Base-by-base conservation (phyloP, 257 asterid species). In the Solanum pennellii region DNA sequence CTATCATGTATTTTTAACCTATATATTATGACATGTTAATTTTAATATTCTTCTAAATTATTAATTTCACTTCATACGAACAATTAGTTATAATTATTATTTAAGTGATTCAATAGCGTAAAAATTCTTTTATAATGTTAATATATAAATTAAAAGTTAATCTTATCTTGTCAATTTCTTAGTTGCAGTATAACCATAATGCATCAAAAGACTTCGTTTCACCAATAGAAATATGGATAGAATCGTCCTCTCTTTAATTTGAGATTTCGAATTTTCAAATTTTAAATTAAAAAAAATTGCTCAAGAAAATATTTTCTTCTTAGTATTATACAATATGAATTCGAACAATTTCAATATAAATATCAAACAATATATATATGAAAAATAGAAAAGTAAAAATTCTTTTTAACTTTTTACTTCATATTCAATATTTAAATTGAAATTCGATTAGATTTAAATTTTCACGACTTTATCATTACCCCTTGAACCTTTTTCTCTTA, bases 341-440 rank as follows among this genome's bases (percentile, higher is more conserved):
- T 16, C 15, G 0, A 15, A 29, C 18, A 29, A 1, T 3, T 5
- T 0, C 3, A 72, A 72, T 35, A 20, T 0, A 21, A 72, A 72
- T 71, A 69, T 33, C 3, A 4, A 69, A 11, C 1, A 3, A 0
- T 0, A 16, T 0, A 13, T 14, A 31, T 0, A 13, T 14, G 2
- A 60, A 4, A 10, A 60, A 60, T 0, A 13, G 4, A 6, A 29
- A 69, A 13, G 2, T 31, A 66, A 6, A 5, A 12, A 0, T 6
- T 20, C 7, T 33, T 20, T 72, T 59, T 0, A 47, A 14, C 9
- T 59, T 59, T 59, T 59, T 0, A 9, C 3, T 9, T 0, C 1
- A 0, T 21, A 7, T 20, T 59, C 5, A 1, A 21, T 59, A 60
- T 60, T 0, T 60, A 3, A 1, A 21, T 60, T 60, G 0, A 60